Conservation (phyloP, 768 basidiomycete species). For the Galerina sulciceps region DNA sequence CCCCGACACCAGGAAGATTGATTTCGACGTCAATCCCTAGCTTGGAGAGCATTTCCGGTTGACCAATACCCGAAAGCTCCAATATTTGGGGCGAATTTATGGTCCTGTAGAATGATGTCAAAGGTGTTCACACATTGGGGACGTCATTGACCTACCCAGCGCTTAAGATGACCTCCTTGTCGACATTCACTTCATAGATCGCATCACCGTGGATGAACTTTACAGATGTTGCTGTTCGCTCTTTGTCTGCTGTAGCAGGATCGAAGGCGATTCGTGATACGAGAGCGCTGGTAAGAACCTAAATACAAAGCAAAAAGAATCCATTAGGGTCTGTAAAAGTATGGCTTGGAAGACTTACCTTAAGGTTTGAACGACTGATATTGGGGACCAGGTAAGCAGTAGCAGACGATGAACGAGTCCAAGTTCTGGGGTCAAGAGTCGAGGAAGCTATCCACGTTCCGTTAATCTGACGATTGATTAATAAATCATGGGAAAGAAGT, state of each 20-base stretch:
- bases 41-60: conserved; percentile 46
- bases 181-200: background rate
- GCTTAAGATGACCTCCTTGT: conserved; percentile 10
- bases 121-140: conserved; percentile 6
- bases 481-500: background rate
- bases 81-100: conserved; percentile 50
- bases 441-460: conserved; percentile 22
- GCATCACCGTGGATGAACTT: conserved; percentile 38
- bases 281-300: conserved; percentile 28
- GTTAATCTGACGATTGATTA: conserved; percentile 19
- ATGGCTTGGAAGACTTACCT: conserved; percentile 35
- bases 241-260: background rate
- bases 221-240: conserved; percentile 32
- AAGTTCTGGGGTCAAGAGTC: conserved; percentile 40
- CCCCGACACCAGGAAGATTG: conserved; percentile 63
- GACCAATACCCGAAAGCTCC: conserved; percentile 61
- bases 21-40: conserved; percentile 46
- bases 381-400: conserved; percentile 66
- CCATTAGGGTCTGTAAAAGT: background rate
- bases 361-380: conserved; percentile 55
- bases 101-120: conserved; percentile 13
- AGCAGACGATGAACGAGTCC: conserved; percentile 67
- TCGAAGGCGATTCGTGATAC: conserved; percentile 17
- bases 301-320: background rate
- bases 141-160: conserved; percentile 2